These are phyloP conservation scores for Penicillium sp. DNA, from an alignment of 2,329 filamentous ascomycete species.

Conservation along the genomic window DNA sequence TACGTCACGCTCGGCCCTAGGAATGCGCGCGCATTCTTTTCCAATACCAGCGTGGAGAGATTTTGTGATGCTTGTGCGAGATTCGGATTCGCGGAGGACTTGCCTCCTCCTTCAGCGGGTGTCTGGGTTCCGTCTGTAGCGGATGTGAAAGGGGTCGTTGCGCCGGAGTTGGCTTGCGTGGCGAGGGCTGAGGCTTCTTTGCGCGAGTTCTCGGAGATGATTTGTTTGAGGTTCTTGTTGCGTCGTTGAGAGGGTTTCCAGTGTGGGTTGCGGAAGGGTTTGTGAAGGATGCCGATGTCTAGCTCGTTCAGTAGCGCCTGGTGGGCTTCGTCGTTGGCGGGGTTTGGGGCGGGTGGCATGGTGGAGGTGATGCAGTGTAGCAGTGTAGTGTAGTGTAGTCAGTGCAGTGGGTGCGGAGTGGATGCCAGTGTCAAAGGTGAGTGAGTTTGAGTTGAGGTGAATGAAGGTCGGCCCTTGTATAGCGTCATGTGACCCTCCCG, in stretches of 20 bases:
- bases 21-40: constrained; percentile 68
- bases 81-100: constrained; percentile 62
- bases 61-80: constrained; percentile 88
- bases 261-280: constrained; percentile 84
- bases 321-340: constrained; percentile 79
- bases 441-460: no score
- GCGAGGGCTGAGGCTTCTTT: constrained; percentile 87
- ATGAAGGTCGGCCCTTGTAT: constrained; percentile 8
- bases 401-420: constrained; percentile 19
- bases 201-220: constrained; percentile 84
- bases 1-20: constrained; percentile 79
- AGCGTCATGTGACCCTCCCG: constrained; percentile 13
- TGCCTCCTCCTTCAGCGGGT: constrained; percentile 49
- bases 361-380: constrained; percentile 21
- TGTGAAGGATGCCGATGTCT: constrained; percentile 83
- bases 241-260: constrained; percentile 94
- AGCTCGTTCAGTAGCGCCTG: constrained; percentile 86
- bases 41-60: constrained; percentile 83
- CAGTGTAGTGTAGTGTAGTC: constrained; percentile 2
- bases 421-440: background rate
- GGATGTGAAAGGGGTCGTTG: constrained; percentile 65
- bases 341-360: constrained; percentile 64
- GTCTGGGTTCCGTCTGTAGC: constrained; percentile 49
- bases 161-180: constrained; percentile 80
- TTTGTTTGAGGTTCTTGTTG: constrained; percentile 99